A percentile compares a stretch with the other conserved stretches of the same genome.
Evolutionary conservation across 2,329 filamentous ascomycete genomes (phyloP).

Genomic region (Penicillium griseofulvum): DNA sequence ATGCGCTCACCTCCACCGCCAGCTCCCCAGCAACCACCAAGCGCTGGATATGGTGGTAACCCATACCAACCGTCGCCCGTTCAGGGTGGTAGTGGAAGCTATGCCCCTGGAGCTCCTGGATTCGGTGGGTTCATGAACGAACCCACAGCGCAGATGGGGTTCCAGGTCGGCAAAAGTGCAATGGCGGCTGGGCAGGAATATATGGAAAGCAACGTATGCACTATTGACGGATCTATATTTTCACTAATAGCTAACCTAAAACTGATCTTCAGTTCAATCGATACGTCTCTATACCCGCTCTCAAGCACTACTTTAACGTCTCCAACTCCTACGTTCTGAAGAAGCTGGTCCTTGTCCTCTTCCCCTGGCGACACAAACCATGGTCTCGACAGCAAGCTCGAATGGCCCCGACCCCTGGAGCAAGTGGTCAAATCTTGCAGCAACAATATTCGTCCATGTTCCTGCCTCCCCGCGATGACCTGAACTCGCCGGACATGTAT

Average conservation of each 20-base stretch:
- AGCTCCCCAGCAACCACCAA: conserved; percentile 67
- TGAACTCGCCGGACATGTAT: conserved; percentile 99
- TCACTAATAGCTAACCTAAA: neutral
- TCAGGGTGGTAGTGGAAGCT: conserved; percentile 42
- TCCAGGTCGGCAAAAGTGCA: conserved; percentile 89
- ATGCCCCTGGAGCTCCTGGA: conserved; percentile 46
- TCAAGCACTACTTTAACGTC: conserved; percentile 99
- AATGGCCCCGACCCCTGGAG: conserved; percentile 40
- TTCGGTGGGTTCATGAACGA: conserved; percentile 96
- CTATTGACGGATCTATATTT: neutral
- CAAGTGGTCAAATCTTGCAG: conserved; percentile 63
- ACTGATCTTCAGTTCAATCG: conserved; percentile 58
- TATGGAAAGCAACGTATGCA: conserved; percentile 84
- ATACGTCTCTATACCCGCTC: conserved; percentile 85
- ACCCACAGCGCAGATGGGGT: conserved; percentile 88
- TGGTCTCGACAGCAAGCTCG: conserved; percentile 86
- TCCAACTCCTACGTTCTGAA: conserved; percentile 94
- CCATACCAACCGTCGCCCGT: conserved; percentile 48
- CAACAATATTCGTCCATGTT: conserved; percentile 59
- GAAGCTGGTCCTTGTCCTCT: conserved; percentile 90
- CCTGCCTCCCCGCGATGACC: conserved; percentile 86
- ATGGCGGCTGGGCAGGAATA: conserved; percentile 91
- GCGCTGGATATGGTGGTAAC: conserved; percentile 49
- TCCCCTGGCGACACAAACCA: conserved; percentile 95
- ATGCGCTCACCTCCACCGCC: conserved; percentile 86